Evolutionary conservation across 2,329 filamentous ascomycete genomes (phyloP), one percentile per base, ranked within the genome.

Genomic region (Nemania abortiva): DNA sequence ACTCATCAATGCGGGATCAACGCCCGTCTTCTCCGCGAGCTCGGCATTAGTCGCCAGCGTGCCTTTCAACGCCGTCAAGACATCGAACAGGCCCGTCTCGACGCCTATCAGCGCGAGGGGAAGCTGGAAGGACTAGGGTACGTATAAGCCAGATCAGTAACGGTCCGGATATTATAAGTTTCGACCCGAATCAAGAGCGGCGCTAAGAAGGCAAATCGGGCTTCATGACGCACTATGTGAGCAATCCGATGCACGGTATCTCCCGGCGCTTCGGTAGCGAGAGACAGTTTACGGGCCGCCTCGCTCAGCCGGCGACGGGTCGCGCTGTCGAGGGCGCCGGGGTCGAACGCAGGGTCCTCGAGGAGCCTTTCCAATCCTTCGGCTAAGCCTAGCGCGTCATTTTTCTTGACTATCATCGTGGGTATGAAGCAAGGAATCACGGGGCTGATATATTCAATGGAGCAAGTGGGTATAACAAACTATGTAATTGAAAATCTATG

Each of bases 1-100:
- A 75, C 73, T 75, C 63, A 72, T 55, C 20, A 75, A 37, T 47
- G 49, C 42, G 18, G 73, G 67, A 20, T 74, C 66, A 15, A 70
- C 55, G 45, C 45, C 34, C 31, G 68, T 72, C 45, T 62, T 70
- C n/a, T 47, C 55, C 29, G 63, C 58, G 9, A 70, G 59, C 45
- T 63, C 45, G 27, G 55, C 56, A 49, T 66, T 63, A 6, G 65
- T 69, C 18, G 58, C 47, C 37, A 39, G 6, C 4, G 29, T 50
- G 11, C 59, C 62, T 22, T 70, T 63, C 3, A 61, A 18, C 2
- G 47, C 59, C 2, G 63, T 15, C 11, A 72, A 47, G n/a, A 59
- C 24, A 5, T 72, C 68, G 39, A 72, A 70, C n/a, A 72, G 31
- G 1, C 60, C 58, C 24, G 65, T 66, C 39, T 72, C 65, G 10